Conservation (phyloP, 257 asterid genomes). For the Capsicum chinense region DNA sequence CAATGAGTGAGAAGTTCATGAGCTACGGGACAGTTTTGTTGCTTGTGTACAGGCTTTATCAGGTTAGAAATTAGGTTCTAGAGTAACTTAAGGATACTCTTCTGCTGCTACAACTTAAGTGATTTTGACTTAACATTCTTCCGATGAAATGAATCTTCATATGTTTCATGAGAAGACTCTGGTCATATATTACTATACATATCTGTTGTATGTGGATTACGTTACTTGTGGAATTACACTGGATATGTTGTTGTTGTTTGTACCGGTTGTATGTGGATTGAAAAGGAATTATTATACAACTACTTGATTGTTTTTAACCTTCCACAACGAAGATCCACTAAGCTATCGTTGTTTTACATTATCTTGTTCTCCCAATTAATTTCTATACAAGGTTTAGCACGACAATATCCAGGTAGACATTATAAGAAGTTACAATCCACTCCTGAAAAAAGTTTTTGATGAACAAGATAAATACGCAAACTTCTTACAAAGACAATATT, state of each 20-base stretch:
- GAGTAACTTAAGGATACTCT: background rate
- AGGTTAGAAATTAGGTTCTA: background rate
- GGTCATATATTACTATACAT: background rate
- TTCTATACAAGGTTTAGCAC: background rate
- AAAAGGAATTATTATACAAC: background rate
- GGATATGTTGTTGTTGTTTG: too few relatives aligned
- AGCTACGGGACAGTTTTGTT: background rate
- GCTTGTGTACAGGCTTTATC: background rate
- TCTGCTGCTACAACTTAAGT: background rate
- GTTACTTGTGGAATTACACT: too few relatives aligned
- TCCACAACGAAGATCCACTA: background rate
- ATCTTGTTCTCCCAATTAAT: background rate
- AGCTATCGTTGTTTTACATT: background rate
- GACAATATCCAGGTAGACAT: background rate
- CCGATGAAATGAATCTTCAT: background rate
- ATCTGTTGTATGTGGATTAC: background rate
- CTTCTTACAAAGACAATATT: background rate
- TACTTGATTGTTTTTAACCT: background rate
- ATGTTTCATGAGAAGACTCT: background rate
- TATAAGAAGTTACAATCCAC: background rate
- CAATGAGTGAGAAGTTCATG: background rate
- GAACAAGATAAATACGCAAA: background rate
- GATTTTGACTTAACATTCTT: background rate
- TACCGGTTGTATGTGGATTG: too few relatives aligned
- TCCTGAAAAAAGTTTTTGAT: background rate